A percentile compares a stretch with the other conserved stretches of the same genome.
Evolutionary conservation across 306 rosid genomes (phyloP).

Genomic region (Fagus sylvatica): DNA sequence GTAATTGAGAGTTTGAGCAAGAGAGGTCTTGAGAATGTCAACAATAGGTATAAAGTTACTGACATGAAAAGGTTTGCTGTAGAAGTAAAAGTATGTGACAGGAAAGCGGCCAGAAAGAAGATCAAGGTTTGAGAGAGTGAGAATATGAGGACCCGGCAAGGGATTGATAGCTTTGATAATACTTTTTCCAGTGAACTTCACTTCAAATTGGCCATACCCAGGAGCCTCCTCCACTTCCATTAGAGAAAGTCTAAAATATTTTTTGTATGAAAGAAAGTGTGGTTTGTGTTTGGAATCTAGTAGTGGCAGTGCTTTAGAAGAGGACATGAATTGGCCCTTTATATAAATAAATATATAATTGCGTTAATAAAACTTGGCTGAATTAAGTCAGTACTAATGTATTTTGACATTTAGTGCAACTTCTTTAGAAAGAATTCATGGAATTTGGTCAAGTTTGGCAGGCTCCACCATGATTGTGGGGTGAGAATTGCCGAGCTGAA

Average conservation of each 20-base stretch:
- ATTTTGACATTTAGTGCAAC: not conserved
- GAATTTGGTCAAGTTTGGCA: constrained; percentile 35
- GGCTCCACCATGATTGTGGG: constrained; percentile 37
- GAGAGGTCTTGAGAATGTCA: constrained; percentile 55
- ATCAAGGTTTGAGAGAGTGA: constrained; percentile 76
- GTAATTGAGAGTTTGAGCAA: constrained; percentile 41
- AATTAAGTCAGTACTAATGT: no score
- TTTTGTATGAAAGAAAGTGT: constrained; percentile 3
- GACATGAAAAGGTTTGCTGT: constrained; percentile 28
- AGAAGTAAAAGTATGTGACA: constrained; percentile 79
- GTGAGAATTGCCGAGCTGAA: constrained; percentile 2
- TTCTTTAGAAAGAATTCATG: not conserved
- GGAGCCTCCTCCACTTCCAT: constrained; percentile 23
- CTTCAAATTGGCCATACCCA: constrained; percentile 33
- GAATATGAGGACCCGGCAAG: constrained; percentile 33
- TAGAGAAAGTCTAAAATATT: constrained; percentile 1
- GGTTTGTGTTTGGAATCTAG: constrained; percentile 11
- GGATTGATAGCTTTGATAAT: constrained; percentile 55
- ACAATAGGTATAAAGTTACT: constrained; percentile 20
- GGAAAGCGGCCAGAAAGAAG: constrained; percentile 93
- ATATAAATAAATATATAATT: not conserved
- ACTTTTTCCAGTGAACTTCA: constrained; percentile 41
- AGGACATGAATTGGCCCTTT: not conserved
- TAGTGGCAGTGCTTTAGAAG: not conserved
- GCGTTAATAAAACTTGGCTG: no score